These are phyloP conservation scores for Theobroma grandiflorum DNA, from an alignment of 441 rosid genomes.

Conservation along the genomic window DNA sequence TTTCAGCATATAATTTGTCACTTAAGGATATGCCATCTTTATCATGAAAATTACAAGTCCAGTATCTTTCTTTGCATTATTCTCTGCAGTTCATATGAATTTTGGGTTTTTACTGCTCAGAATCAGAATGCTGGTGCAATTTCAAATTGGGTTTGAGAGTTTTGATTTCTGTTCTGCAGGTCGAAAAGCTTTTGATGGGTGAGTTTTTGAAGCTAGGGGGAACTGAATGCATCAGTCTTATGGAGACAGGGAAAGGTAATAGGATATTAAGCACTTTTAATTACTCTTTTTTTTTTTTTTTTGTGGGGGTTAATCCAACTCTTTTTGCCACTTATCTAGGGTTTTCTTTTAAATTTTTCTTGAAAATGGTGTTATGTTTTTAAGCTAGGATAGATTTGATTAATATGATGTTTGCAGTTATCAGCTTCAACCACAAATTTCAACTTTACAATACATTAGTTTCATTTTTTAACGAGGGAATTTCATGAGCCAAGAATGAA, in stretches of 20 bases:
- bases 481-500: constrained; percentile 14
- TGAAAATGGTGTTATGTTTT: background rate
- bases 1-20: background rate
- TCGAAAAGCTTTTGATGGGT: constrained; percentile 47
- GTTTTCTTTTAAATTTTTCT: background rate
- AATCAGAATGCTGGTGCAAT: background rate
- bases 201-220: constrained; percentile 72
- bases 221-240: constrained; percentile 51
- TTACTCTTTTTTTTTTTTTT: background rate
- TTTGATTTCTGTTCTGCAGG: constrained; percentile 45
- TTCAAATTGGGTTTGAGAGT: background rate
- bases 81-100: background rate
- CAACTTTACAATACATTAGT: constrained; percentile 7
- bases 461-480: background rate
- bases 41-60: background rate
- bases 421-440: background rate
- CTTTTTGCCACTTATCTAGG: background rate
- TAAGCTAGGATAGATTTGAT: background rate
- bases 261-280: constrained; percentile 19
- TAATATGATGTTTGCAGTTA: background rate
- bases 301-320: background rate
- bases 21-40: background rate
- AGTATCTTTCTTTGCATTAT: background rate
- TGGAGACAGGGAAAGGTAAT: constrained; percentile 70
- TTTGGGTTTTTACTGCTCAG: constrained; percentile 13